phyloP scores from a whole-genome alignment of 2,329 filamentous ascomycete genomes.

The Polychaeton citri region DNA sequence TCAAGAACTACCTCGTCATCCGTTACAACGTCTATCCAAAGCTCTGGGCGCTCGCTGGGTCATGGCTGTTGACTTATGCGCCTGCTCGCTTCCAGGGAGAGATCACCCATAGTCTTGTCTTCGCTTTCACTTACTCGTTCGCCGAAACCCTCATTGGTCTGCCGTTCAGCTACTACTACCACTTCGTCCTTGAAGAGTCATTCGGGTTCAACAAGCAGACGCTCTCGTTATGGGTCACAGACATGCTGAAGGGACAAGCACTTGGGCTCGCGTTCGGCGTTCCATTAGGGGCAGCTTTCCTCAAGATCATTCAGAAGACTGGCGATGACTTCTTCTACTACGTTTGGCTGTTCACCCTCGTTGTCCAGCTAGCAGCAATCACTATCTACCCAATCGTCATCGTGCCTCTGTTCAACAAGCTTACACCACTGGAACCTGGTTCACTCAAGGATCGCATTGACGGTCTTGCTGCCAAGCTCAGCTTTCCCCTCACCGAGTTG shows the following conservation, averaged over 20 bases:
- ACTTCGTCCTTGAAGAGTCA: slow-evolving; percentile 89
- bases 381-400: slow-evolving; percentile 94
- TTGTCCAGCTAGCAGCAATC: slow-evolving; percentile 84
- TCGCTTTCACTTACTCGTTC: slow-evolving; percentile 76
- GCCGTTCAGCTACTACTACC: slow-evolving; percentile 78
- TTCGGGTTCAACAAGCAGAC: slow-evolving; percentile 99
- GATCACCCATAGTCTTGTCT: slow-evolving; percentile 85
- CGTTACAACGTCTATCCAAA: slow-evolving; percentile 83
- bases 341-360: slow-evolving; percentile 84
- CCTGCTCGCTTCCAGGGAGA: slow-evolving; percentile 75
- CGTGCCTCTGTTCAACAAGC: slow-evolving; percentile 93
- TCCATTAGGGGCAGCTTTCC: slow-evolving; percentile 81
- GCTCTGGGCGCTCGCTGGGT: slow-evolving; percentile 72
- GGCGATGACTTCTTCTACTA: slow-evolving; percentile 96
- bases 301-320: slow-evolving; percentile 87
- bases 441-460: slow-evolving; percentile 81
- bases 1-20: slow-evolving; percentile 81
- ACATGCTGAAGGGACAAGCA: slow-evolving; percentile 82
- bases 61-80: slow-evolving; percentile 58
- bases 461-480: slow-evolving; percentile 63
- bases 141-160: slow-evolving; percentile 68
- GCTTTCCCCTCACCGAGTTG: slow-evolving; percentile 85
- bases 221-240: slow-evolving; percentile 69
- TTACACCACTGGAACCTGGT: slow-evolving; percentile 80
- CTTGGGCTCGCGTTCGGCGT: slow-evolving; percentile 68